phyloP scores from a whole-genome alignment of 2,329 filamentous ascomycete species.

The Beauveria brongniartii region DNA sequence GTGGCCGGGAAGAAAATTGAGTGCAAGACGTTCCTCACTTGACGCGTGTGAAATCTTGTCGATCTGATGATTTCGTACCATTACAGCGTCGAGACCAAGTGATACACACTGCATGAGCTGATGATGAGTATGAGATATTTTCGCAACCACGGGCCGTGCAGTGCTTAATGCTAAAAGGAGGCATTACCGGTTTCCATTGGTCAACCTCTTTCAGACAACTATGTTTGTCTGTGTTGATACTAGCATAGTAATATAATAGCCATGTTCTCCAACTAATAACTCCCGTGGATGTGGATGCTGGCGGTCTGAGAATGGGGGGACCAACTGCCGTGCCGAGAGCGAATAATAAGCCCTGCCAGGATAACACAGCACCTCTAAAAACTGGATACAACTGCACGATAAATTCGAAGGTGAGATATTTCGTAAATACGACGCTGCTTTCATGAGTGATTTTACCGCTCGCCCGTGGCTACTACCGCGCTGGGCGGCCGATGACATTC shows the following conservation, averaged over 20 bases:
- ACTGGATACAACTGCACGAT: neutral
- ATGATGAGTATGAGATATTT: slow-evolving; percentile 7
- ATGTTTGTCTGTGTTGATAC: too few species aligned
- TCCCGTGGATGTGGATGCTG: too few species aligned
- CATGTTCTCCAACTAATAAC: too few species aligned
- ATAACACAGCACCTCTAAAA: neutral
- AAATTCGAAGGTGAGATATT: neutral
- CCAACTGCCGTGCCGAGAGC: neutral
- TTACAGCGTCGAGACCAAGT: slow-evolving; percentile 35
- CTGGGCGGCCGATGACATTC: neutral
- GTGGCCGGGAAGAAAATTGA: slow-evolving; percentile 31
- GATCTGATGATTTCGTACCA: slow-evolving; percentile 33
- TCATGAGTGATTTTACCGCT: neutral
- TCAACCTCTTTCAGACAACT: too few species aligned
- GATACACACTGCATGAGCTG: slow-evolving; percentile 24
- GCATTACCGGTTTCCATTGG: too few species aligned
- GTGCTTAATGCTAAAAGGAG: neutral
- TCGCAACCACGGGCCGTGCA: too few species aligned
- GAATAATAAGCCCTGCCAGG: neutral
- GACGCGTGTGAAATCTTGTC: slow-evolving; percentile 26
- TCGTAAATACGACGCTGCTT: neutral
- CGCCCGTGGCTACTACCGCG: neutral
- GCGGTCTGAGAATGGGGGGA: too few species aligned
- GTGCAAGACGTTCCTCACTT: slow-evolving; percentile 40
- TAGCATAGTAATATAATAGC: too few species aligned